phyloP scores from a whole-genome alignment of 2,329 filamentous ascomycete species.

The Dothideomycetes sp. region DNA sequence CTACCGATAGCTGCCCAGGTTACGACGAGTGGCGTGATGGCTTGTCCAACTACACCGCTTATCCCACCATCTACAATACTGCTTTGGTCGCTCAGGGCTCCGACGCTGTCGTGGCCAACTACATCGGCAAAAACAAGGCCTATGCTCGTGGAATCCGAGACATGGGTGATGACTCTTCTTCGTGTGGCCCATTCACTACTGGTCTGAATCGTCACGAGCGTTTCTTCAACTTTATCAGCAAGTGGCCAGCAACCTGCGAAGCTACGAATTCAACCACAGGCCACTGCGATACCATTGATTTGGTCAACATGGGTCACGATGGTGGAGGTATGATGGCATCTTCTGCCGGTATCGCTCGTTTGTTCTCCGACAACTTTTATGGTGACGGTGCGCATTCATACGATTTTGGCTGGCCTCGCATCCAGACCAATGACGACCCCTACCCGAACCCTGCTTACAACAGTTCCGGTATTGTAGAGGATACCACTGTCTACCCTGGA shows the following conservation, averaged over 20 bases:
- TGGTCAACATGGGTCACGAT: slow-evolving; percentile 28
- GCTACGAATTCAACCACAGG: slow-evolving; percentile 16
- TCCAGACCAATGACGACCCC: slow-evolving; percentile 26
- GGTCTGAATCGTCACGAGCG: slow-evolving; percentile 30
- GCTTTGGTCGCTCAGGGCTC: slow-evolving; percentile 23
- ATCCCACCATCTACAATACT: slow-evolving; percentile 24
- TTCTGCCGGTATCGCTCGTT: slow-evolving; percentile 26
- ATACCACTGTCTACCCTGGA: slow-evolving; percentile 25
- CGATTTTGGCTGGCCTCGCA: slow-evolving; percentile 30
- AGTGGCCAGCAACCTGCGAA: slow-evolving; percentile 25
- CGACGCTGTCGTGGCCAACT: slow-evolving; percentile 26
- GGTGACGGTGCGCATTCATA: slow-evolving; percentile 26
- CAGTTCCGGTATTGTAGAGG: slow-evolving; percentile 12
- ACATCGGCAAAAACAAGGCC: slow-evolving; percentile 26
- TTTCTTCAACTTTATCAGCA: slow-evolving; percentile 32
- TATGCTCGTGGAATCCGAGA: slow-evolving; percentile 28
- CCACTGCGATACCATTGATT: slow-evolving; percentile 29
- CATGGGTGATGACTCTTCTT: slow-evolving; percentile 27
- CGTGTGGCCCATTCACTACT: slow-evolving; percentile 25
- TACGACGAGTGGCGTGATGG: slow-evolving; percentile 30
- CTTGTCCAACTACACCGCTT: slow-evolving; percentile 24
- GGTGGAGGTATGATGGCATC: slow-evolving; percentile 28
- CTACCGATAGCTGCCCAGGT: slow-evolving; percentile 22
- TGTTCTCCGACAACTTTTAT: slow-evolving; percentile 32
- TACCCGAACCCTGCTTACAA: slow-evolving; percentile 25